These are phyloP conservation scores for Pseudonitzschia pungens DNA, from an alignment of 108 stramenopile species.

Conservation along the genomic window DNA sequence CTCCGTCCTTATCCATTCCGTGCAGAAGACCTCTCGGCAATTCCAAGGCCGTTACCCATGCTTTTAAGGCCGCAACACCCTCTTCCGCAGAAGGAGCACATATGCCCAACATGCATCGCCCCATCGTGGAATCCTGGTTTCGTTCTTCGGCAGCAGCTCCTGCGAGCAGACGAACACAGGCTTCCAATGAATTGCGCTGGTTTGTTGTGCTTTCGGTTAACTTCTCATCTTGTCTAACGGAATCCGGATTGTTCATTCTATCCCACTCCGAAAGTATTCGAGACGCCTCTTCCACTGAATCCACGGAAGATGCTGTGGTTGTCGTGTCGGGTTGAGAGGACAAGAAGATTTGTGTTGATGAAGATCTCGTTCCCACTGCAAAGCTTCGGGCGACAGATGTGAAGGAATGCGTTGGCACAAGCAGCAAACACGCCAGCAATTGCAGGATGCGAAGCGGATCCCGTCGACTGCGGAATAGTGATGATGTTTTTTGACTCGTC, in stretches of 20 bases:
- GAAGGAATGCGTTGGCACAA: neutral
- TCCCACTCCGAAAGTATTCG: constrained; percentile 37
- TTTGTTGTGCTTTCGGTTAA: neutral
- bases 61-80: constrained; percentile 66
- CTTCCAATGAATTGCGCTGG: neutral
- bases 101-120: constrained; percentile 79
- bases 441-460: neutral
- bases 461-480: neutral
- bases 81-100: constrained; percentile 75
- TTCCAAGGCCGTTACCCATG: constrained; percentile 59
- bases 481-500: neutral
- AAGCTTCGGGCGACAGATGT: neutral
- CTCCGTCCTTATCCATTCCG: constrained; percentile 85
- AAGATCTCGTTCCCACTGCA: neutral
- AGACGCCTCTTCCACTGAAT: constrained; percentile 35
- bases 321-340: neutral
- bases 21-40: constrained; percentile 82
- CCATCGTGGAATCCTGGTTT: constrained; percentile 49
- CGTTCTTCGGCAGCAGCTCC: constrained; percentile 49
- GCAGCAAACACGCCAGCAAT: neutral
- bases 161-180: constrained; percentile 29
- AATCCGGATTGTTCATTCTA: constrained; percentile 27
- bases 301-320: constrained; percentile 11
- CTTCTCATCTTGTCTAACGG: neutral
- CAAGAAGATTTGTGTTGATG: neutral